phyloP scores from a whole-genome alignment of 495 filamentous ascomycete species.

The Trichocladium antarcticum region DNA sequence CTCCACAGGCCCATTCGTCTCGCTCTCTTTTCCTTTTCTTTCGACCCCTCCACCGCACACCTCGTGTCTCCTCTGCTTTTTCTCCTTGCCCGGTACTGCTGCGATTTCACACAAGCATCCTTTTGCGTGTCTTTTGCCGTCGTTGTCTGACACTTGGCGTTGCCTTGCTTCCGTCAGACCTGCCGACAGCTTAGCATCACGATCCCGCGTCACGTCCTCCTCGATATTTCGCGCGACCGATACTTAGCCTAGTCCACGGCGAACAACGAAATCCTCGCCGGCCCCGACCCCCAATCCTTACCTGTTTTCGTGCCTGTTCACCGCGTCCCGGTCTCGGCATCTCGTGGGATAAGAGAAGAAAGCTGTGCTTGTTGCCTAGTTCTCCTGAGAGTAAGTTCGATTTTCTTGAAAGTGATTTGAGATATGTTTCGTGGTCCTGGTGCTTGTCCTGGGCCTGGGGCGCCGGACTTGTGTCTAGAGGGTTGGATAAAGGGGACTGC shows the following conservation, averaged over 20 bases:
- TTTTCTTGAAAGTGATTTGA: not conserved
- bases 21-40: conserved; percentile 14
- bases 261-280: conserved; percentile 4
- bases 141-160: conserved; percentile 16
- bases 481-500: not conserved
- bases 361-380: conserved; percentile 10
- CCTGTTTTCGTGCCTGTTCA: conserved; percentile 7
- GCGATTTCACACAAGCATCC: conserved; percentile 18
- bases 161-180: conserved; percentile 33
- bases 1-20: conserved; percentile 15
- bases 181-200: conserved; percentile 1
- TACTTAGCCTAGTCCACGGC: not conserved
- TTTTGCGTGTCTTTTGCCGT: conserved; percentile 22
- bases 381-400: conserved; percentile 11
- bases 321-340: not conserved
- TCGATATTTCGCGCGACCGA: conserved; percentile 12
- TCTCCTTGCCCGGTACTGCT: conserved; percentile 6
- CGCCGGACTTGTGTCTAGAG: not conserved
- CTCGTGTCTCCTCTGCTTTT: conserved; percentile 11
- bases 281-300: conserved; percentile 10
- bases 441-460: not conserved
- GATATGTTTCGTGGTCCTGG: not conserved
- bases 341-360: not conserved
- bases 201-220: conserved; percentile 16
- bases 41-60: conserved; percentile 9